Conservation (phyloP, 192 early-diverging fungal genomes). For the Linnemannia exigua region DNA sequence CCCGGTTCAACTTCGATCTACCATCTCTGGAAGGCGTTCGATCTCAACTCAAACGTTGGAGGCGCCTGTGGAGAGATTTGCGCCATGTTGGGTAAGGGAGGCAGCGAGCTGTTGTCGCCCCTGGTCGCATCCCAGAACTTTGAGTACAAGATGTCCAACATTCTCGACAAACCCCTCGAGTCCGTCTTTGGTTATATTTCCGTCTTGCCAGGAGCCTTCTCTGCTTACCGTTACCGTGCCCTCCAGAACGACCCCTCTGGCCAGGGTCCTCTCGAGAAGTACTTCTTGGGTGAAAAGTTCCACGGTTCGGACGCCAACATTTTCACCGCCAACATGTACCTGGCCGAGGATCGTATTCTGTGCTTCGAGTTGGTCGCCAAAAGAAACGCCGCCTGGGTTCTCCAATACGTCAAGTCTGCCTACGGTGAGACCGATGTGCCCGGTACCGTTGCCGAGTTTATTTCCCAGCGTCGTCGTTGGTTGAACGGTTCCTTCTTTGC, state of each 20-base stretch:
- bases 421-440: constrained; percentile 91
- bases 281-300: constrained; percentile 79
- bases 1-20: constrained; percentile 75
- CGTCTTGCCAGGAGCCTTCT: constrained; percentile 90
- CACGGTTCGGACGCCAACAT: constrained; percentile 73
- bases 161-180: constrained; percentile 79
- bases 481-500: constrained; percentile 97
- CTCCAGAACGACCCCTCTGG: constrained; percentile 74
- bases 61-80: constrained; percentile 79
- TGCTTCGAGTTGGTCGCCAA: constrained; percentile 91
- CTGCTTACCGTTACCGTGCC: constrained; percentile 84
- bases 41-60: constrained; percentile 70
- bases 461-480: constrained; percentile 98
- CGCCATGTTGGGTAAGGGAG: constrained; percentile 66
- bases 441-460: constrained; percentile 84
- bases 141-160: constrained; percentile 82
- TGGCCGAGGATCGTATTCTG: constrained; percentile 88
- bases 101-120: constrained; percentile 65
- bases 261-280: constrained; percentile 76
- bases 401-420: constrained; percentile 80
- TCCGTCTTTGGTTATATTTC: constrained; percentile 91
- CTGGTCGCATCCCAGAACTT: constrained; percentile 77
- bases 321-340: constrained; percentile 86
- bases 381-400: constrained; percentile 72
- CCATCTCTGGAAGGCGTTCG: constrained; percentile 77